Evolutionary conservation across 108 stramenopile species (phyloP).

Genomic region (Phaeodactylum tricornutum): DNA sequence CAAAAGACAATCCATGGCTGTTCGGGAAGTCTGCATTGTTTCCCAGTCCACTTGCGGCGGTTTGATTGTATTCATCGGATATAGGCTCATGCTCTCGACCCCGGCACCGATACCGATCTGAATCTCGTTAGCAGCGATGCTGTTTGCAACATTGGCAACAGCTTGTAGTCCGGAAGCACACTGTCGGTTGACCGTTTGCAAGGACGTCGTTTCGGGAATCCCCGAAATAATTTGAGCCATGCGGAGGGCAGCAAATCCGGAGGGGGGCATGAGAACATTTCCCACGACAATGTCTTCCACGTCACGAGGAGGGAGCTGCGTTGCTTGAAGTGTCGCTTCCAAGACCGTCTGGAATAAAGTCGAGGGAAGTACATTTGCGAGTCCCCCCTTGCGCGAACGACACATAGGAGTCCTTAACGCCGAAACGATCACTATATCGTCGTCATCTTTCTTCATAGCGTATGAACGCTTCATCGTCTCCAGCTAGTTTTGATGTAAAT

Average conservation of each 20-base stretch:
- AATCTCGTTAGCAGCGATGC: constrained; percentile 68
- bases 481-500: too few relatives aligned
- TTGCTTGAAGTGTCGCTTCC: constrained; percentile 19
- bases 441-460: constrained; percentile 2
- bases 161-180: constrained; percentile 94
- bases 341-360: constrained; percentile 61
- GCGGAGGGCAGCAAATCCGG: constrained; percentile 78
- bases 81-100: constrained; percentile 84
- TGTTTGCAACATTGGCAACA: constrained; percentile 77
- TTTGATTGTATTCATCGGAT: constrained; percentile 49
- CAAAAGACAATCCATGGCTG: constrained; percentile 82
- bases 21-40: constrained; percentile 22
- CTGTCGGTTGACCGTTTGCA: constrained; percentile 74
- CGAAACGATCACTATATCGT: constrained; percentile 74
- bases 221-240: constrained; percentile 87
- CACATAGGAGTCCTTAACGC: constrained; percentile 80
- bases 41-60: constrained; percentile 78
- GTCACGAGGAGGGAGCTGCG: constrained; percentile 11
- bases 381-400: constrained; percentile 62
- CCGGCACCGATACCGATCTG: constrained; percentile 87
- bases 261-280: constrained; percentile 85
- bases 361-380: constrained; percentile 62
- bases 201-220: constrained; percentile 58
- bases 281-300: constrained; percentile 86
- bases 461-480: too few relatives aligned